phyloP scores from a whole-genome alignment of 345 rosid species.

The Salix viminalis region DNA sequence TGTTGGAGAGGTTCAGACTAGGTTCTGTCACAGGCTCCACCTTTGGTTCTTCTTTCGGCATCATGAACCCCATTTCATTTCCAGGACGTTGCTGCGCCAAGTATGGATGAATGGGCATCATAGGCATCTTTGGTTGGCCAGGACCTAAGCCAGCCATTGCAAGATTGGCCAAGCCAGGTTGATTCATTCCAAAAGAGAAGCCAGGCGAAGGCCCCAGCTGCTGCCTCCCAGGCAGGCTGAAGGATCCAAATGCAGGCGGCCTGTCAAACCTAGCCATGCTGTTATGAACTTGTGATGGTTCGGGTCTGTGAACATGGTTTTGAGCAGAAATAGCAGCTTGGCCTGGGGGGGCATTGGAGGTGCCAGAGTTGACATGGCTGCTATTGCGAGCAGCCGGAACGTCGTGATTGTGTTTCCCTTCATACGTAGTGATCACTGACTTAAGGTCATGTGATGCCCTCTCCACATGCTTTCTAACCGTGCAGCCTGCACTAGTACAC shows the following conservation, averaged over 20 bases:
- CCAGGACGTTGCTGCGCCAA: conserved; percentile 46
- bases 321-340: conserved; percentile 34
- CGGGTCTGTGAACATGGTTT: conserved; percentile 47
- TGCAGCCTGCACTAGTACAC: conserved; percentile 90
- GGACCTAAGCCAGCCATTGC: conserved; percentile 66
- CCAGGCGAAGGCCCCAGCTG: conserved; percentile 58
- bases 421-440: conserved; percentile 92
- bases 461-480: conserved; percentile 94
- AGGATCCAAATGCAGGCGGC: conserved; percentile 47
- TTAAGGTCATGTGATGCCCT: conserved; percentile 97
- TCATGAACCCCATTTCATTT: conserved; percentile 53
- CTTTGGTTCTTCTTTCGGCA: conserved; percentile 80
- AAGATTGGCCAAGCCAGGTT: conserved; percentile 52
- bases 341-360: background rate
- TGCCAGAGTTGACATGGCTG: conserved; percentile 24
- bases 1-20: conserved; percentile 48
- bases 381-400: conserved; percentile 58
- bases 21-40: conserved; percentile 66
- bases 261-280: conserved; percentile 56
- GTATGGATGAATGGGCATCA: conserved; percentile 50
- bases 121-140: conserved; percentile 58
- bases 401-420: conserved; percentile 98
- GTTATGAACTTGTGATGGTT: conserved; percentile 55
- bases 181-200: conserved; percentile 64
- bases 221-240: conserved; percentile 64